Evolutionary conservation across 2,329 filamentous ascomycete genomes (phyloP).

Genomic region (Diaporthe humulicola): DNA sequence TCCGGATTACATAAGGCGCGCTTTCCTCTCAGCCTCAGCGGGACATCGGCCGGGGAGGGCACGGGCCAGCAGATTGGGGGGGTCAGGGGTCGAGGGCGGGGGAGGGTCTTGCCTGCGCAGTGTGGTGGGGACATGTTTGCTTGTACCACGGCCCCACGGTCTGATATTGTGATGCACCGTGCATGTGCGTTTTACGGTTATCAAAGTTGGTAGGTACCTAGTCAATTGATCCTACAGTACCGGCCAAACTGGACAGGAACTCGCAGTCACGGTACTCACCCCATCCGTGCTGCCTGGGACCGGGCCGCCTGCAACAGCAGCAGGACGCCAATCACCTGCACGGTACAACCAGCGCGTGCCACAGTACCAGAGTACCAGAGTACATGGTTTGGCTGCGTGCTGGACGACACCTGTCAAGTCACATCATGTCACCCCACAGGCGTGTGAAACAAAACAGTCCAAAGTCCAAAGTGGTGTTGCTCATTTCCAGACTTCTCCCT

Average conservation of each 20-base stretch:
- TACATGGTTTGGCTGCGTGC: not conserved
- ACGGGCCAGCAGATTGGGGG: slow-evolving; percentile 22
- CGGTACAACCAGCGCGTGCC: not conserved
- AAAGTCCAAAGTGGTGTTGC: not conserved
- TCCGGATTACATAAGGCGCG: slow-evolving; percentile 36
- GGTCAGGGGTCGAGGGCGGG: not conserved
- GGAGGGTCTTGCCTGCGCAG: not conserved
- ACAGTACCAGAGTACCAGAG: not conserved
- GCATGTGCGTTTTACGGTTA: not conserved
- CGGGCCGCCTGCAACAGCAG: not conserved
- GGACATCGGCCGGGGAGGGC: slow-evolving; percentile 22
- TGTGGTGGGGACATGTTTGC: not conserved
- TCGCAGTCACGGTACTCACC: not conserved
- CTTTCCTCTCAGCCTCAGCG: slow-evolving; percentile 25
- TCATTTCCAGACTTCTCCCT: not conserved
- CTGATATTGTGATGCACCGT: slow-evolving; percentile 11
- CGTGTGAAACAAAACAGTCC: slow-evolving; percentile 21
- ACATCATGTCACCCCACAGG: slow-evolving; percentile 21
- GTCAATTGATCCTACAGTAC: not conserved
- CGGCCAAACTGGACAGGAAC: not conserved
- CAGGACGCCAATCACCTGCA: not conserved
- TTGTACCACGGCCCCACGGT: not conserved
- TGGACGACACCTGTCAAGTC: slow-evolving; percentile 2
- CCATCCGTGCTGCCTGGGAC: slow-evolving; percentile 7
- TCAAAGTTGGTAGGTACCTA: not conserved